These are phyloP conservation scores for Xylaria sp. DNA, from an alignment of 2,329 filamentous ascomycete species.

Conservation along the genomic window DNA sequence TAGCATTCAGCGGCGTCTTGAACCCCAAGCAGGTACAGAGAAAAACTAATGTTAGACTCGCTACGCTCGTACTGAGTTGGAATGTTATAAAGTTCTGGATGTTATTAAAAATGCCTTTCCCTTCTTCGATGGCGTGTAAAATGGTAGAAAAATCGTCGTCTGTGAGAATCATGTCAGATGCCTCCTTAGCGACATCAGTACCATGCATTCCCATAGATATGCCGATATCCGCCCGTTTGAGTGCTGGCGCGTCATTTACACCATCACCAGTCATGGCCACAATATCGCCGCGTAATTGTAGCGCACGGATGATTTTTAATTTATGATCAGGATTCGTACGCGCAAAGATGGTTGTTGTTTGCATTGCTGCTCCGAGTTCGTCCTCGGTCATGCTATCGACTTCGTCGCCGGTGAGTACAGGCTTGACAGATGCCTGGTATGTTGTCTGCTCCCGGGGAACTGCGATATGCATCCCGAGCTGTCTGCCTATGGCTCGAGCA, in stretches of 20 bases:
- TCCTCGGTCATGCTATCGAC: conserved; percentile 91
- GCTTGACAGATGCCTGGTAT: conserved; percentile 69
- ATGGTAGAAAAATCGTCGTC: conserved; percentile 94
- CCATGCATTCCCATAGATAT: conserved; percentile 96
- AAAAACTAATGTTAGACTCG: conserved; percentile 89
- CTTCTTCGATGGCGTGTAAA: conserved; percentile 94
- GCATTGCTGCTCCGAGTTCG: conserved; percentile 85
- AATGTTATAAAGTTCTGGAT: conserved; percentile 99
- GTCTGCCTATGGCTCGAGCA: conserved; percentile 90
- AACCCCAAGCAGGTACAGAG: conserved; percentile 93
- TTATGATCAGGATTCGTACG: conserved; percentile 98
- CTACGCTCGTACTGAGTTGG: conserved; percentile 96
- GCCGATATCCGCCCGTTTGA: conserved; percentile 98
- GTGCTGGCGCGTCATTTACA: conserved; percentile 94
- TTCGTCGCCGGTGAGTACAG: conserved; percentile 88
- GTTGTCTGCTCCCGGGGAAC: conserved; percentile 61
- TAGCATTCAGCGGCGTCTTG: conserved; percentile 95
- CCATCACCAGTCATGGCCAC: conserved; percentile 99
- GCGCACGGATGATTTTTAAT: conserved; percentile 91
- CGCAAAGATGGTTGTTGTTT: conserved; percentile 92
- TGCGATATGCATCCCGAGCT: conserved; percentile 90
- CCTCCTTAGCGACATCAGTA: conserved; percentile 97
- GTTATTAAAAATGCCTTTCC: conserved; percentile 99
- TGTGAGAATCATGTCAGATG: conserved; percentile 91
- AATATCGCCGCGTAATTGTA: conserved; percentile 93